Base-by-base conservation (phyloP, 345 rosid species). In the Cardamine occulta region DNA sequence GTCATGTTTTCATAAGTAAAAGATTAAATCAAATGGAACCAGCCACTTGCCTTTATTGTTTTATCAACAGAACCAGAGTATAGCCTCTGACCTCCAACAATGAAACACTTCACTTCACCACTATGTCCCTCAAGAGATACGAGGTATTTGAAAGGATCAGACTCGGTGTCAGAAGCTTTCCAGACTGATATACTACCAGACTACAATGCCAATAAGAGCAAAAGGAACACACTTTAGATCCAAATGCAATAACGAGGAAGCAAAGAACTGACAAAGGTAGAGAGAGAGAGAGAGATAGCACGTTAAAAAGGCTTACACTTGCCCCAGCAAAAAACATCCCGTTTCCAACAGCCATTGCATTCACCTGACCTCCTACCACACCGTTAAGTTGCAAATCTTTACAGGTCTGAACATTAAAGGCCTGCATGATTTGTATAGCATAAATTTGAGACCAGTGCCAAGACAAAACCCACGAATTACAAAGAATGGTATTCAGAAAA, bases 281-380 rank as follows among this genome's bases (percentile, higher is more conserved):
- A 28, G 35, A 55, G 31, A 7, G 19, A 7, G 19, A 19, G 21
- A 29, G n/a, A 53, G 13, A 15, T 9, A 40, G 17, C 0, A 18
- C 21, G 6, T 48, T 7, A 31, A 15, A n/a, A 48, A 12, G 8
- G 64, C 63, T 80, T 74, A 89, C 90, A 87, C 84, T 84, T 1
- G 77, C 77, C 21, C 89, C 96, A 66, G 89, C 89, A 35, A 85
- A 88, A 15, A 85, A 82, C 87, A 80, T 79, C 49, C 81, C 80
- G 0, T 59, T 63, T 8, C 70, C 83, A 66, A 77, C 67, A 48
- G 61, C 70, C 80, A 85, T 81, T 49, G 85, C 80, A 65, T 74
- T 56, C 26, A 88, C 86, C 53, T 84, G 84, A 49, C 91, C 92
- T 45, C 31, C 52, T 51, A 80, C 78, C 24, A 24, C 2, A 49